These are phyloP conservation scores for Quercus cerris DNA, from an alignment of 306 rosid genomes.

Conservation along the genomic window DNA sequence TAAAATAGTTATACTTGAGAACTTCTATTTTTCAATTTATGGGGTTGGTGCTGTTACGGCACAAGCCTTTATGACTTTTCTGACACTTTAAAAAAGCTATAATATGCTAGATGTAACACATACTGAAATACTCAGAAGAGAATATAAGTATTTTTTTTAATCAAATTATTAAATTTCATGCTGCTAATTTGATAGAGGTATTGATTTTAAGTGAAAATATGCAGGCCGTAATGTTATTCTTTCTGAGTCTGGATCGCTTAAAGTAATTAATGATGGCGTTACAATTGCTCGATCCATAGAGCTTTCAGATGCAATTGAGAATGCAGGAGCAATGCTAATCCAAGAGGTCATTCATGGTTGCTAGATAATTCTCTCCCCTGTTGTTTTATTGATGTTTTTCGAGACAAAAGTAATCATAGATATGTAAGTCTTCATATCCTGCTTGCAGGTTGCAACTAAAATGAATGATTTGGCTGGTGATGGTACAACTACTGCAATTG, in stretches of 20 bases:
- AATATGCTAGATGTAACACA: too few relatives aligned
- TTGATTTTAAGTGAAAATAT: constrained; percentile 17
- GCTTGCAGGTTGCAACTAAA: constrained; percentile 83
- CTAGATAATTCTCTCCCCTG: constrained; percentile 30
- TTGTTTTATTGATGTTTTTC: constrained; percentile 17
- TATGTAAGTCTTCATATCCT: constrained; percentile 22
- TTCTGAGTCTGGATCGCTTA: constrained; percentile 61
- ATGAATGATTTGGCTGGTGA: constrained; percentile 95
- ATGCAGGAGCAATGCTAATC: constrained; percentile 92
- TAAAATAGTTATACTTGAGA: neutral
- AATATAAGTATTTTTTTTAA: neutral
- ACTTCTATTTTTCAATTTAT: neutral
- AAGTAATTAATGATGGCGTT: constrained; percentile 87
- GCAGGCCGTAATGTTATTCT: constrained; percentile 95
- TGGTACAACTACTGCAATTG: constrained; percentile 90
- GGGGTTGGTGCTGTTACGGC: neutral
- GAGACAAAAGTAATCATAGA: constrained; percentile 2
- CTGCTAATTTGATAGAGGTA: neutral
- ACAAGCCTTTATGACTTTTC: neutral
- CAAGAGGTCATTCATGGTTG: constrained; percentile 87
- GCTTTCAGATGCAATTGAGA: constrained; percentile 82
- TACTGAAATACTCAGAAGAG: too few relatives aligned
- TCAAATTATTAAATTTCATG: constrained; percentile 3
- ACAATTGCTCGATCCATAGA: constrained; percentile 90
- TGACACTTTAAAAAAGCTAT: too few relatives aligned